Evolutionary conservation across 176 grass and related monocot species (phyloP).

Genomic region (Phoenix roebelenii): DNA sequence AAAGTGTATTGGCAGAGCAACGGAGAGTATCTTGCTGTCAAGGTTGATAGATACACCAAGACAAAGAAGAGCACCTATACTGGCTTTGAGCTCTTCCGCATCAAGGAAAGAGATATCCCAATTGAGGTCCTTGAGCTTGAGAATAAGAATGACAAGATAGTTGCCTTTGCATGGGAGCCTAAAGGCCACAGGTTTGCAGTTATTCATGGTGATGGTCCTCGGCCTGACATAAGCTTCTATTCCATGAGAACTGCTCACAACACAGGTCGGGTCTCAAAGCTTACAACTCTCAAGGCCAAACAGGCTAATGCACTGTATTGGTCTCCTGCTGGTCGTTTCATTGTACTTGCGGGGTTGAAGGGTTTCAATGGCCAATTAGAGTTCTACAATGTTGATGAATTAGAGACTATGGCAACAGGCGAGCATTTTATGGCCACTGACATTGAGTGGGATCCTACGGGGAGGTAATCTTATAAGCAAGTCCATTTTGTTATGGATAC

Average conservation of each 20-base stretch:
- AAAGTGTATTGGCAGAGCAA: constrained; percentile 93
- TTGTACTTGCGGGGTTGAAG: constrained; percentile 83
- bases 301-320: constrained; percentile 84
- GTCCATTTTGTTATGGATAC: not conserved
- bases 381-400: constrained; percentile 93
- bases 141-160: constrained; percentile 95
- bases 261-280: constrained; percentile 59
- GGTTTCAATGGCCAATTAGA: constrained; percentile 91
- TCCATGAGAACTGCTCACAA: constrained; percentile 53
- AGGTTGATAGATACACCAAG: constrained; percentile 93
- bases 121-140: constrained; percentile 96
- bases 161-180: constrained; percentile 96
- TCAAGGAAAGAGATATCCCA: constrained; percentile 92
- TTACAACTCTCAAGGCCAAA: constrained; percentile 76
- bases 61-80: constrained; percentile 95
- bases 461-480: constrained; percentile 39
- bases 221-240: constrained; percentile 80
- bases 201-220: constrained; percentile 82
- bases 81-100: constrained; percentile 87
- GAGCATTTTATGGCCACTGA: constrained; percentile 97
- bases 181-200: constrained; percentile 86
- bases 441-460: constrained; percentile 91
- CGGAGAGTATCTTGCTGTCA: constrained; percentile 89
- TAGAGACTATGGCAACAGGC: constrained; percentile 87
- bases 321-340: constrained; percentile 76